These are phyloP conservation scores for Kodamaea restingae DNA, from an alignment of 805 yeast species.

Conservation along the genomic window DNA sequence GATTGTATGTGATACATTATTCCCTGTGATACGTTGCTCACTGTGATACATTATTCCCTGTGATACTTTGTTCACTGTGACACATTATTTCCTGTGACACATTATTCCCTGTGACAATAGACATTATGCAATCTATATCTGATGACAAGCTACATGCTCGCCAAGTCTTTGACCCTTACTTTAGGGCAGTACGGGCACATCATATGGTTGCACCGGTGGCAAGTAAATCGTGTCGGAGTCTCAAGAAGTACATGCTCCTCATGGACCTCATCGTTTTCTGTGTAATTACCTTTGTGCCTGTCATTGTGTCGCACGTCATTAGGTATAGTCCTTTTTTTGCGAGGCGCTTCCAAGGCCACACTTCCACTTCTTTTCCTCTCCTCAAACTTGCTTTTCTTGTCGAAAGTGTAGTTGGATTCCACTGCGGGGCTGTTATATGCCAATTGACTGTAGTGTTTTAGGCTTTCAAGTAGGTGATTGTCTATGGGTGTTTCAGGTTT, in stretches of 20 bases:
- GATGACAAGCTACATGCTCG: too few species aligned
- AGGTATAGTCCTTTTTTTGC: constrained; percentile 2
- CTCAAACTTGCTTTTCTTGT: neutral
- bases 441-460: constrained; percentile 25
- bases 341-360: constrained; percentile 1
- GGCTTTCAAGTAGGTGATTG: constrained; percentile 11
- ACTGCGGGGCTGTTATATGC: constrained; percentile 13
- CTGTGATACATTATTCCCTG: too few species aligned
- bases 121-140: too few species aligned
- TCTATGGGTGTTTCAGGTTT: neutral
- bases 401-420: constrained; percentile 1
- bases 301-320: neutral
- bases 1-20: too few species aligned
- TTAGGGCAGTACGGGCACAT: constrained; percentile 42
- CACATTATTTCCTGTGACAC: too few species aligned
- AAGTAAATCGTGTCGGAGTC: constrained; percentile 32
- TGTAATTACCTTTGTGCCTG: too few species aligned
- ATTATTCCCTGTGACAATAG: too few species aligned
- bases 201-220: constrained; percentile 39
- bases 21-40: too few species aligned
- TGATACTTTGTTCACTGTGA: too few species aligned
- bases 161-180: constrained; percentile 29
- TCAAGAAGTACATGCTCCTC: constrained; percentile 19
- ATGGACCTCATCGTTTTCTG: too few species aligned
- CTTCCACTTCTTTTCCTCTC: constrained; percentile 1